Evolutionary conservation across 371 early-diverging fungal genomes (phyloP), one percentile per base, ranked within the genome.

Genomic region (Chytridium lagenaria): DNA sequence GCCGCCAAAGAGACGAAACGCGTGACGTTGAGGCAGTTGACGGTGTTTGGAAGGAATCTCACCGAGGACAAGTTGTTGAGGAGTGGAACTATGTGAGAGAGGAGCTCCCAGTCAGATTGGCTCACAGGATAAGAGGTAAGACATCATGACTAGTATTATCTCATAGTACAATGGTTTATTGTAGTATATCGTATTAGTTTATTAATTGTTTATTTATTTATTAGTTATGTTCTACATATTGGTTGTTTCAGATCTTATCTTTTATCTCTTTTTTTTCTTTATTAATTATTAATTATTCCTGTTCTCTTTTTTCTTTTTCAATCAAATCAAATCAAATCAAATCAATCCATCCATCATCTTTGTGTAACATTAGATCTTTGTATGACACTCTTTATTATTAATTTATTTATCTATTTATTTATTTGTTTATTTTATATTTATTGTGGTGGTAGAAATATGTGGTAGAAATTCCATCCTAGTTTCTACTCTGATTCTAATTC

Each of bases 1-100:
- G 89, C 91, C 0, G 80, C 84, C 28, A 92, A 92, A 68, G 87
- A 92, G 19, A 86, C 92, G 10, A 92, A 90, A 66, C 90, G 93
- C 3, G 91, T 96, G 38, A 95, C 96, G 1, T 81, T 98, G 63
- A 90, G 96, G 34, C 97, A 98, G 80, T 90, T 96, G 63, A 92
- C 95, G 34, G 90, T 94, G 73, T 96, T 94, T 84, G 98, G 98
- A n/a, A 86, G 95, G 59, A 91, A 93, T 76, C 75, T 97, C 80
- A 94, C 89, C 34, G 82, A 84, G 23, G 93, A 92, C 19, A 92
- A 93, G 74, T 87, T 98, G 3, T 69, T 97, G 19, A 66, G 77
- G 12, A 77, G 77, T 19, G 95, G 94, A 93, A 95, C 78, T 96
- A 95, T 87, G 92, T 95, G 36, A 89, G 95, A 23, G 85, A 89